Percentiles rank a stretch among this genome's conserved stretches.
phyloP scores from a whole-genome alignment of 495 filamentous ascomycete genomes.

The Podospora comata region DNA sequence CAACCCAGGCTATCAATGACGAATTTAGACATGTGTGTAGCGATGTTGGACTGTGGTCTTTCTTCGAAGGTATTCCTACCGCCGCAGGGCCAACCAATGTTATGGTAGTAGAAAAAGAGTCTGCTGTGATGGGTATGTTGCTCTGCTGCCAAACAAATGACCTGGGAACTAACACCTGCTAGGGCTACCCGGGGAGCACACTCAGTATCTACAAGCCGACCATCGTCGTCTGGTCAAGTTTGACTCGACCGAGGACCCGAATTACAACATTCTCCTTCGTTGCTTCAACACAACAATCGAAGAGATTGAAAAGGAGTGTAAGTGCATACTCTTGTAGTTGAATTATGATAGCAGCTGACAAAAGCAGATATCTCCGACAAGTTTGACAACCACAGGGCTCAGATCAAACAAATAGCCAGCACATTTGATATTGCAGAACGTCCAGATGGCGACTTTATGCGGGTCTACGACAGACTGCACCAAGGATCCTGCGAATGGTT shows the following conservation, averaged over 20 bases:
- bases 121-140: conserved; percentile 33
- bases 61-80: conserved; percentile 45
- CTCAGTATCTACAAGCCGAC: conserved; percentile 41
- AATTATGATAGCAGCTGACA: background rate
- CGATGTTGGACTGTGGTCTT: conserved; percentile 40
- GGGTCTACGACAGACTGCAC: conserved; percentile 23
- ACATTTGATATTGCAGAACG: conserved; percentile 20
- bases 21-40: conserved; percentile 40
- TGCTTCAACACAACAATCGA: conserved; percentile 24
- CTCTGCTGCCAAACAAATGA: background rate
- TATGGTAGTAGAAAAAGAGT: conserved; percentile 45
- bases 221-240: conserved; percentile 37
- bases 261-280: conserved; percentile 26
- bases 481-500: conserved; percentile 27
- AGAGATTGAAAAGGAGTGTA: conserved; percentile 21
- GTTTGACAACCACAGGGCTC: conserved; percentile 17
- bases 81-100: conserved; percentile 26
- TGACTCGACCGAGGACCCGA: conserved; percentile 20
- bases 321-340: background rate
- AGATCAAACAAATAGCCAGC: conserved; percentile 23
- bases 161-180: conserved; percentile 2
- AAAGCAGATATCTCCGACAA: conserved; percentile 13
- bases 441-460: conserved; percentile 20
- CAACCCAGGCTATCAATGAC: conserved; percentile 41
- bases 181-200: conserved; percentile 40